A percentile compares a stretch with the other conserved stretches of the same genome.
These are phyloP conservation scores for Artemisia tridentata DNA, from an alignment of 129 eudicot genomes.

Conservation along the genomic window DNA sequence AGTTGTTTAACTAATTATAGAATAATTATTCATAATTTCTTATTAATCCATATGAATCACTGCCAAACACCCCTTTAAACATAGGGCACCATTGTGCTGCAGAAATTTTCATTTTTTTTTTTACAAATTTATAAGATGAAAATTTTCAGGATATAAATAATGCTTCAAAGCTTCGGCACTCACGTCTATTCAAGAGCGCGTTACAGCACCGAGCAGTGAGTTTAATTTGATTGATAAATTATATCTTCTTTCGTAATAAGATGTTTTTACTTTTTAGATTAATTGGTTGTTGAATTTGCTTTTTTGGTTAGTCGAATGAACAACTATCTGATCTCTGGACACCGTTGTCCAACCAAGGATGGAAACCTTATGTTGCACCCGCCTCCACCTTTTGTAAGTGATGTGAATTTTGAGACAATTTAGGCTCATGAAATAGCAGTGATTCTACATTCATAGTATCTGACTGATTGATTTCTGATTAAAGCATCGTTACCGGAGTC, in stretches of 20 bases:
- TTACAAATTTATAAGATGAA: not conserved
- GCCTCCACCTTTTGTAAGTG: slow-evolving; percentile 51
- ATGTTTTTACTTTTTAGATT: too few species aligned
- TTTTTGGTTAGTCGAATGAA: slow-evolving; percentile 48
- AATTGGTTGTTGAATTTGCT: not conserved
- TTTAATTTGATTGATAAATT: slow-evolving; percentile 14
- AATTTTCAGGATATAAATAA: slow-evolving; percentile 53
- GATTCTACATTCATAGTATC: not conserved
- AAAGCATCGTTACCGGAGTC: slow-evolving; percentile 67
- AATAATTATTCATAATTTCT: too few species aligned
- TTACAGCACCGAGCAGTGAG: slow-evolving; percentile 59
- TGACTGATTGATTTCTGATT: slow-evolving; percentile 26
- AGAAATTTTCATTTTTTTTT: not conserved
- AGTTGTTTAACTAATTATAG: not conserved
- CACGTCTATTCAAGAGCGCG: slow-evolving; percentile 61
- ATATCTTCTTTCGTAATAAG: too few species aligned
- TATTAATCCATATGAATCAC: too few species aligned
- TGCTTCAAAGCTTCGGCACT: slow-evolving; percentile 69
- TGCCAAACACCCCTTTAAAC: too few species aligned
- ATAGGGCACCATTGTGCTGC: slow-evolving; percentile 7
- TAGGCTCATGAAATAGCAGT: not conserved
- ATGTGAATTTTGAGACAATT: not conserved
- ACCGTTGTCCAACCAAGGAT: slow-evolving; percentile 78
- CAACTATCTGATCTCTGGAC: slow-evolving; percentile 69
- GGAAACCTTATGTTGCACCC: slow-evolving; percentile 62